These are phyloP conservation scores for Cucurbita ficifolia DNA, from an alignment of 306 rosid genomes.

Conservation along the genomic window DNA sequence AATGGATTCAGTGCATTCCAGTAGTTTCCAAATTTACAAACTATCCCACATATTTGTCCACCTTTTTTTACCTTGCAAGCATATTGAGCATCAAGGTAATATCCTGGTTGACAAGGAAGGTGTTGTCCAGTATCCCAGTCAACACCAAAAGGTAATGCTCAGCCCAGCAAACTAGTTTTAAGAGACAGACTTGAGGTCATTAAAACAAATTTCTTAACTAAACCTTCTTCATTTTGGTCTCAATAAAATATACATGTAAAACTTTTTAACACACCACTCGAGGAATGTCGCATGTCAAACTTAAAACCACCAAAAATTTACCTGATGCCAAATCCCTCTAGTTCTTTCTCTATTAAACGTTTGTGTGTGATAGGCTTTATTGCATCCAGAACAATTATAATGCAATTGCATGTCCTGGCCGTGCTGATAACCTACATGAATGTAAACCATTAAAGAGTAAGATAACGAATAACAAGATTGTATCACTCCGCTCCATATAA, in stretches of 20 bases:
- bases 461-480: neutral
- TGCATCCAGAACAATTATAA: conserved; percentile 93
- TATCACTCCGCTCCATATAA: neutral
- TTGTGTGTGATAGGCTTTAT: conserved; percentile 97
- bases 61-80: neutral
- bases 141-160: neutral
- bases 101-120: neutral
- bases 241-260: neutral
- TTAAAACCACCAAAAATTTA: conserved; percentile 15
- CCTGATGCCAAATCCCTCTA: conserved; percentile 99
- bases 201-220: neutral
- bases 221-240: neutral
- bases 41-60: neutral
- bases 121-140: conserved; percentile 1
- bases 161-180: neutral
- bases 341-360: conserved; percentile 91
- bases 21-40: neutral
- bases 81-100: neutral
- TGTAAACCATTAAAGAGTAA: conserved; percentile 13
- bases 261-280: neutral
- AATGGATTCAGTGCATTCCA: neutral
- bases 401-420: conserved; percentile 96
- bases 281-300: neutral
- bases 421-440: conserved; percentile 87
- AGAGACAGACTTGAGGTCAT: neutral